Evolutionary conservation across 768 basidiomycete genomes (phyloP).

Genomic region (Rhodotorula paludigena): DNA sequence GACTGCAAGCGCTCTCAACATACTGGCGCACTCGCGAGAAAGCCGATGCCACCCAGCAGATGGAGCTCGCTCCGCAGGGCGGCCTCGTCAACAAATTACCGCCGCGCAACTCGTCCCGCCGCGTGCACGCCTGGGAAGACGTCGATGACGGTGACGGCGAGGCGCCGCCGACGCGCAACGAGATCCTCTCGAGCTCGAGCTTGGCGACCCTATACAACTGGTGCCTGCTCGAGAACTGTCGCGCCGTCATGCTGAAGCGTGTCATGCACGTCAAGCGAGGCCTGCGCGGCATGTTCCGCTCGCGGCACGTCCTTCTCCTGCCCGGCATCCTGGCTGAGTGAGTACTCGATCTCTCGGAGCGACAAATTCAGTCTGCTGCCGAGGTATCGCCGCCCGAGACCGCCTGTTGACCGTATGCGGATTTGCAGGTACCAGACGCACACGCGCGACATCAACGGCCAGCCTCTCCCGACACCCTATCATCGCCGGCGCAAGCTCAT

Average conservation of each 20-base stretch:
- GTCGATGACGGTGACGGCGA: conserved; percentile 49
- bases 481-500: conserved; percentile 57
- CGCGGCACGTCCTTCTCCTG: conserved; percentile 66
- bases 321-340: conserved; percentile 68
- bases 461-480: conserved; percentile 55
- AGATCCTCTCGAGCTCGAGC: conserved; percentile 51
- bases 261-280: conserved; percentile 69
- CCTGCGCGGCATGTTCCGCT: conserved; percentile 72
- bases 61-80: conserved; percentile 59
- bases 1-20: conserved; percentile 61
- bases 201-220: conserved; percentile 71
- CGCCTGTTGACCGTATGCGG: too few relatives aligned
- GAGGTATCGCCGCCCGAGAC: too few relatives aligned
- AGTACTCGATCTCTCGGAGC: background rate
- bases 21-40: conserved; percentile 79
- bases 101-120: background rate
- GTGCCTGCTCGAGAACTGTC: conserved; percentile 78
- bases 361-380: too few relatives aligned
- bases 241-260: conserved; percentile 66
- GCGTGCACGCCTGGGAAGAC: background rate
- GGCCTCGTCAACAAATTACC: conserved; percentile 19
- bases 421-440: conserved; percentile 17
- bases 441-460: conserved; percentile 47
- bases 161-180: conserved; percentile 16
- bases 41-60: conserved; percentile 70